Evolutionary conservation across 441 rosid genomes (phyloP), one percentile per base, ranked within the genome.

Genomic region (Isatis lusitanica): DNA sequence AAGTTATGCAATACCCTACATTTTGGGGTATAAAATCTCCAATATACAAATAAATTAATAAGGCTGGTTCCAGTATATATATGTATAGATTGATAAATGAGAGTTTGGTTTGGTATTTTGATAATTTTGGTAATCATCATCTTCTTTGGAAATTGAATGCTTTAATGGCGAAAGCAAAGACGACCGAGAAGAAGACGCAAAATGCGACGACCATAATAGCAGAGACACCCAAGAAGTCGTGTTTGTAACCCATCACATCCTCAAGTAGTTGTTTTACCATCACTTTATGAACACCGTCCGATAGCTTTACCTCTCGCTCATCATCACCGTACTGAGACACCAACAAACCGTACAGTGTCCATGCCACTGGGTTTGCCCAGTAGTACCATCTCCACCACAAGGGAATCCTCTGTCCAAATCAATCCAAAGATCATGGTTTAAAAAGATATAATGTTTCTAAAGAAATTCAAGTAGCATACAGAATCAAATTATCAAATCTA

Each of bases 371-470:
- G 77, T 93, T 91, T 71, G 98, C 99, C 99, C 98, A 93, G 76
- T 93, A 95, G 66, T 95, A 95, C 99, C 99, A 95, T 78, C 99
- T 91, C 99, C 98, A 93, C 97, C 96, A 95, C 44, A 87, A 59
- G 0, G 99, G 99, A 38, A 95, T 93, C 84, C 98, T 91, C 99
- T 95, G 97, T 57, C 12, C 46, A 44, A 30, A 15, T 26, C 64
- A 46, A 31, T 35, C 50, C 59, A 55, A 36, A 15, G 9, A 40
- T 26, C 21, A 35, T 28, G 18, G 17, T n/a, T 26, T 15, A 57
- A 16, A 16, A n/a, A n/a, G n/a, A 33, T 5, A 50, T 7, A 17
- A 28, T 7, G 3, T 30, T 5, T 47, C 11, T 9, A 15, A 5
- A n/a, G 5, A 40, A 40, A 40, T 5, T 33, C 36, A 40, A 38